These are phyloP conservation scores for Calonectria hawksworthii DNA, from an alignment of 2,329 filamentous ascomycete species.

Conservation along the genomic window DNA sequence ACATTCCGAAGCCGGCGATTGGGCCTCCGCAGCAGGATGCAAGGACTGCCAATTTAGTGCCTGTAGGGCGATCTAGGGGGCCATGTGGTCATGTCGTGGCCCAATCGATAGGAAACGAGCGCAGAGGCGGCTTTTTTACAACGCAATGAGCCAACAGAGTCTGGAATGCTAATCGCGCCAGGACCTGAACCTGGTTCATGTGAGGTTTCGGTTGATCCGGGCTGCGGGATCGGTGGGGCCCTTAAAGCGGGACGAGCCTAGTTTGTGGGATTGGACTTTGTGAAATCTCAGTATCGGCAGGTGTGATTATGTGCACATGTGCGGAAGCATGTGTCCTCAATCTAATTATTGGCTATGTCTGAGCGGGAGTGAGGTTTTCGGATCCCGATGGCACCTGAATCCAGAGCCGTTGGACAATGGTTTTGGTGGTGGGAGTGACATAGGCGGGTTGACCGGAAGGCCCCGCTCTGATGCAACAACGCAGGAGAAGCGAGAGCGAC, in stretches of 20 bases:
- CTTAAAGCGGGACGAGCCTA: conserved; percentile 46
- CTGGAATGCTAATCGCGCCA: conserved; percentile 18
- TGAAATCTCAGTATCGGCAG: not conserved
- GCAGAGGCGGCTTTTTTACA: conserved; percentile 23
- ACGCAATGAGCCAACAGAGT: conserved; percentile 13
- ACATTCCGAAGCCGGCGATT: conserved; percentile 38
- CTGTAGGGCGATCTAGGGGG: conserved; percentile 26
- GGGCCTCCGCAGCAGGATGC: conserved; percentile 32
- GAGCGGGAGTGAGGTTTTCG: conserved; percentile 4
- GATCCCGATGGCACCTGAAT: conserved; percentile 12
- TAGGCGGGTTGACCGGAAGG: conserved; percentile 29
- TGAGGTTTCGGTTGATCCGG: conserved; percentile 38
- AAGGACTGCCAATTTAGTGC: conserved; percentile 24
- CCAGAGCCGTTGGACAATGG: not conserved
- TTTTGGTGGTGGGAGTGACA: conserved; percentile 7
- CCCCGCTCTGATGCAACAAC: conserved; percentile 32
- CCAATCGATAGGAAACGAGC: conserved; percentile 32
- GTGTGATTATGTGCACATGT: not conserved
- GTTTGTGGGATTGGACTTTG: conserved; percentile 24
- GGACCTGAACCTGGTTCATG: conserved; percentile 26
- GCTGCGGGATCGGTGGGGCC: conserved; percentile 42
- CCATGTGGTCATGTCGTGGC: conserved; percentile 24
- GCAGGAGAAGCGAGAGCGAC: conserved; percentile 23
- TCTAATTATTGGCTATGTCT: conserved; percentile 7
- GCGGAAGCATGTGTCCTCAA: not conserved